Conservation (phyloP, 768 basidiomycete species). For the Tulasnella sp. region DNA sequence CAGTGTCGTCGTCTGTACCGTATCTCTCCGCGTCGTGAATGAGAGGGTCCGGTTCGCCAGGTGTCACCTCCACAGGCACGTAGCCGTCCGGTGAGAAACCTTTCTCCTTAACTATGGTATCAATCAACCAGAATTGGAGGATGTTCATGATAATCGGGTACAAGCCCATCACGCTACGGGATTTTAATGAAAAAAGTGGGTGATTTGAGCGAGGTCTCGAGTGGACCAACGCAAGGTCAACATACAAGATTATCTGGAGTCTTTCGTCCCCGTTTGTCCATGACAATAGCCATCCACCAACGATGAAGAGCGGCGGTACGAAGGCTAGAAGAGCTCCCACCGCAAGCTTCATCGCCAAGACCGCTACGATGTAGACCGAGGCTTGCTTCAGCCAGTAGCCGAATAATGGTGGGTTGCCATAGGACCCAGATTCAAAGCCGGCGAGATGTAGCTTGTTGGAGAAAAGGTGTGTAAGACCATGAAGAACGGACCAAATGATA, state of each 20-base stretch:
- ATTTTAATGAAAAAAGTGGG: background rate
- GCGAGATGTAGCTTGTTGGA: slow-evolving; percentile 53
- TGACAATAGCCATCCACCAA: slow-evolving; percentile 81
- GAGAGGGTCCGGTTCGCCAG: slow-evolving; percentile 13
- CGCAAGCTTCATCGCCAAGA: slow-evolving; percentile 83
- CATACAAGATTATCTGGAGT: slow-evolving; percentile 73
- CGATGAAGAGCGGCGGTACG: slow-evolving; percentile 55
- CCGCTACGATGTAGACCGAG: slow-evolving; percentile 66
- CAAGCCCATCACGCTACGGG: slow-evolving; percentile 69
- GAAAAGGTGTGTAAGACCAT: slow-evolving; percentile 51
- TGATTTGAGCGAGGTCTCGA: slow-evolving; percentile 24
- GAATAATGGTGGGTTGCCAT: slow-evolving; percentile 73
- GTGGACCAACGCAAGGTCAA: slow-evolving; percentile 19
- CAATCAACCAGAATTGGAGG: slow-evolving; percentile 90
- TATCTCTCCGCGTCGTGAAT: slow-evolving; percentile 10
- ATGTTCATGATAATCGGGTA: slow-evolving; percentile 82
- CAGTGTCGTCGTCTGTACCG: slow-evolving; percentile 16
- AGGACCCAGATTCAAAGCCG: slow-evolving; percentile 78
- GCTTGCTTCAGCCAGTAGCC: slow-evolving; percentile 67
- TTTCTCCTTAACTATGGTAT: slow-evolving; percentile 75
- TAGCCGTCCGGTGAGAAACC: background rate
- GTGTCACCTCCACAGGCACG: slow-evolving; percentile 15
- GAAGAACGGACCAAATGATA: slow-evolving; percentile 65
- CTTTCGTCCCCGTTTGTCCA: slow-evolving; percentile 62
- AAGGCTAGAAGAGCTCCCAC: slow-evolving; percentile 67